Conservation (phyloP, 148 eudicot genomes). For the Beta vulgaris region DNA sequence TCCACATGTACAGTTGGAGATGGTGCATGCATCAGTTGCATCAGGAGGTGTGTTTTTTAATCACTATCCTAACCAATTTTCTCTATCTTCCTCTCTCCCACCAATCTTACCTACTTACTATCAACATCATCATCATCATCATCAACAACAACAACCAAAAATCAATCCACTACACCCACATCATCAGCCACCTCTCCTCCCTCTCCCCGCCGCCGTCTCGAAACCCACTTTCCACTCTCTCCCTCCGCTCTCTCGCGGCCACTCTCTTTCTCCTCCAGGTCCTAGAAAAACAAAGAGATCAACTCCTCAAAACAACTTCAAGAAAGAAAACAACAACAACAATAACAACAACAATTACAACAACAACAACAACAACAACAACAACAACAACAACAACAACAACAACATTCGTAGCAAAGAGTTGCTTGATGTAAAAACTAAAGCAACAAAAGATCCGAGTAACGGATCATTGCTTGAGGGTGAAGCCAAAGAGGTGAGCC, state of each 20-base stretch:
- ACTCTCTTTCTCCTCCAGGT: conserved; percentile 16
- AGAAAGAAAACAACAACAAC: too few species aligned
- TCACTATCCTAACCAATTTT: conserved; percentile 21
- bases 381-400: too few species aligned
- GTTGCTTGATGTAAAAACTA: too few species aligned
- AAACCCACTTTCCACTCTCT: conserved; percentile 30
- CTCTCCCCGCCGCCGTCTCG: conserved; percentile 32
- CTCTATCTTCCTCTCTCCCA: conserved; percentile 25
- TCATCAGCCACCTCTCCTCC: conserved; percentile 50
- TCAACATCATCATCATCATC: conserved; percentile 3
- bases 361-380: too few species aligned
- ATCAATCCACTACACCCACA: not conserved
- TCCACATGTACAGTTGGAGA: conserved; percentile 14
- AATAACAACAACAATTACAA: too few species aligned
- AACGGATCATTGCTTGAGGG: not conserved
- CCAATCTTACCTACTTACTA: conserved; percentile 4
- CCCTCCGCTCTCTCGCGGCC: conserved; percentile 20
- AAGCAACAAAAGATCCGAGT: not conserved
- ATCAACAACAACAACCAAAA: conserved; percentile 22
- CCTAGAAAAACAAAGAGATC: not conserved
- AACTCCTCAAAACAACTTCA: not conserved
- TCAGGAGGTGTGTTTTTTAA: conserved; percentile 33
- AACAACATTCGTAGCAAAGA: too few species aligned
- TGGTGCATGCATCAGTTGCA: conserved; percentile 8
- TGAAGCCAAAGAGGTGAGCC: conserved; percentile 21